Percentiles rank a stretch among this genome's conserved stretches.
phyloP scores from a whole-genome alignment of 805 yeast genomes.

The Schwanniomyces occidentalis region DNA sequence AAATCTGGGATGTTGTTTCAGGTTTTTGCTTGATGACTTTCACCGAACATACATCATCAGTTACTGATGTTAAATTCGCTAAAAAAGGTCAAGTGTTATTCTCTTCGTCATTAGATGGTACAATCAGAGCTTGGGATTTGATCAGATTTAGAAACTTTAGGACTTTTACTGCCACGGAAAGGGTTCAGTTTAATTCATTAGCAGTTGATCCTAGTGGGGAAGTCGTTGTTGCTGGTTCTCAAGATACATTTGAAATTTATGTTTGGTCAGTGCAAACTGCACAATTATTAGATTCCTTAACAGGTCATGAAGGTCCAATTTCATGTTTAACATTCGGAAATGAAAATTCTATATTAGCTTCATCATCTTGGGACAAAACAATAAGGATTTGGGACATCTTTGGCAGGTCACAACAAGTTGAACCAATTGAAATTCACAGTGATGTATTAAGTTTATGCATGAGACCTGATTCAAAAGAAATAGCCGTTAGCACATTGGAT shows the following conservation, averaged over 20 bases:
- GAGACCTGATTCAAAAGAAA: slow-evolving; percentile 90
- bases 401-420: slow-evolving; percentile 82
- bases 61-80: slow-evolving; percentile 85
- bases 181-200: slow-evolving; percentile 81
- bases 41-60: slow-evolving; percentile 86
- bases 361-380: slow-evolving; percentile 96
- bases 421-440: slow-evolving; percentile 81
- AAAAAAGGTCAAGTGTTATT: slow-evolving; percentile 88
- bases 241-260: slow-evolving; percentile 85
- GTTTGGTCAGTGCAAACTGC: slow-evolving; percentile 98
- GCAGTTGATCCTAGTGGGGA: slow-evolving; percentile 99
- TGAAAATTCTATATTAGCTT: slow-evolving; percentile 75
- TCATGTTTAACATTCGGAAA: slow-evolving; percentile 83
- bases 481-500: slow-evolving; percentile 85
- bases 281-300: slow-evolving; percentile 79
- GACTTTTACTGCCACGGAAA: slow-evolving; percentile 86
- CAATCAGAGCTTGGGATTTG: slow-evolving; percentile 96
- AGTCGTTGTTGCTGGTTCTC: slow-evolving; percentile 91
- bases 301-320: slow-evolving; percentile 96
- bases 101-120: slow-evolving; percentile 91
- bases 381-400: slow-evolving; percentile 91
- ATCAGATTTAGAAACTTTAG: slow-evolving; percentile 91
- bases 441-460: slow-evolving; percentile 82
- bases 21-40: slow-evolving; percentile 94
- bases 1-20: slow-evolving; percentile 91